Evolutionary conservation across 2,329 filamentous ascomycete species (phyloP), one percentile per base, ranked within the genome.

Genomic region (Fusarium camptoceras): DNA sequence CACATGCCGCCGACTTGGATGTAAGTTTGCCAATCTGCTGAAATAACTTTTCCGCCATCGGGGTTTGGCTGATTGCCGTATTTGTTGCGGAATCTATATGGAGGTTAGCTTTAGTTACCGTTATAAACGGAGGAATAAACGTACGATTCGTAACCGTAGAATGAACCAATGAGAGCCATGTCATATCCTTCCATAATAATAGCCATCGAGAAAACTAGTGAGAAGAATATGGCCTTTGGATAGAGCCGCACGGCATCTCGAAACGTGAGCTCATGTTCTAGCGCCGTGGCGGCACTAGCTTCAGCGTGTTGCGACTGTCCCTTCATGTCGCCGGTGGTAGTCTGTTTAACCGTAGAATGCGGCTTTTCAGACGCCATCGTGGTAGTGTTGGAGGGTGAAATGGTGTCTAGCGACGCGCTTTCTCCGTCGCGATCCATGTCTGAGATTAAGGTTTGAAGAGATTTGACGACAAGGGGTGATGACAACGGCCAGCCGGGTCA

Each of bases 121-220:
- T n/a, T n/a, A 11, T 7, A 8, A 22, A 28, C 20, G 9, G n/a
- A 11, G 34, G 14, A 6, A 15, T 4, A 8, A 27, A 53, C 72
- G 27, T 43, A 76, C 69, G 68, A 60, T 43, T 73, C 79, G 57
- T 81, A 83, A 6, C 79, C 81, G 49, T 81, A 82, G 66, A 83
- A 81, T 9, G 77, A 79, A 28, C 77, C 78, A 65, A 83, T 77
- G 3, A 84, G 73, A 27, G 78, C 81, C 20, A 80, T 75, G 56
- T 84, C 82, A 55, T 82, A 82, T 9, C 78, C 78, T 54, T 80
- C 79, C 79, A 81, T 83, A 55, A 83, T 79, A 30, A 83, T 77
- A 47, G 79, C 80, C 20, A 78, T 79, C 2, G 81, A 83, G 5
- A 83, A 77, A 25, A 83, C 67, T 64, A 83, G 75, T 2, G 81